Percentiles rank a stretch among this genome's conserved stretches.
These are phyloP conservation scores for Amaranthus hypochondriacus DNA, from an alignment of 148 eudicot species.

Conservation along the genomic window DNA sequence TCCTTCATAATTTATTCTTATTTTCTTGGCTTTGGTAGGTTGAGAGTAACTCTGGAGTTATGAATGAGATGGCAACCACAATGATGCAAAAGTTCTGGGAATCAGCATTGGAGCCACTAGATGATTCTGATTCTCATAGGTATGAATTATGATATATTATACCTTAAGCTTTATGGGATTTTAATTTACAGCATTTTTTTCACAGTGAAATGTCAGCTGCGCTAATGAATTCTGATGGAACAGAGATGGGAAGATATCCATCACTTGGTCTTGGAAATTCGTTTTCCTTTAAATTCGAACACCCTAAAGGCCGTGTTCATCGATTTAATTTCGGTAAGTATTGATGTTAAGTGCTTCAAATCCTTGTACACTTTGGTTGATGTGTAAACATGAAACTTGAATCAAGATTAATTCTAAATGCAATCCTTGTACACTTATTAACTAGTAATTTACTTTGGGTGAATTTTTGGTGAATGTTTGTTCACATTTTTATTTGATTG, in stretches of 20 bases:
- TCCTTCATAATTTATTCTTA: slow-evolving; percentile 10
- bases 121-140: slow-evolving; percentile 89
- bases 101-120: slow-evolving; percentile 83
- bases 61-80: slow-evolving; percentile 72
- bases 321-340: slow-evolving; percentile 78
- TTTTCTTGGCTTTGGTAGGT: slow-evolving; percentile 38
- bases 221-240: slow-evolving; percentile 56
- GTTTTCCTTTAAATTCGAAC: slow-evolving; percentile 71
- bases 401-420: neutral
- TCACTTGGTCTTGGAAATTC: slow-evolving; percentile 83
- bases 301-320: slow-evolving; percentile 76
- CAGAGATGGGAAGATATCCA: slow-evolving; percentile 64
- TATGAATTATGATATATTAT: slow-evolving; percentile 22
- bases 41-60: slow-evolving; percentile 75
- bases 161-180: slow-evolving; percentile 6
- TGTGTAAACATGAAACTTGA: neutral
- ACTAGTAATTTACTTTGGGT: neutral
- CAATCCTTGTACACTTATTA: no score
- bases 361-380: neutral
- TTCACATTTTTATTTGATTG: neutral
- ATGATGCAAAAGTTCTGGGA: slow-evolving; percentile 99
- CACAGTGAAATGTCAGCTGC: slow-evolving; percentile 75
- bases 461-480: neutral
- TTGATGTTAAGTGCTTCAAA: no score
- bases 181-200: slow-evolving; percentile 12